Evolutionary conservation across 2,329 filamentous ascomycete species (phyloP), one percentile per base, ranked within the genome.

Genomic region (Clarireedia homoeocarpa): DNA sequence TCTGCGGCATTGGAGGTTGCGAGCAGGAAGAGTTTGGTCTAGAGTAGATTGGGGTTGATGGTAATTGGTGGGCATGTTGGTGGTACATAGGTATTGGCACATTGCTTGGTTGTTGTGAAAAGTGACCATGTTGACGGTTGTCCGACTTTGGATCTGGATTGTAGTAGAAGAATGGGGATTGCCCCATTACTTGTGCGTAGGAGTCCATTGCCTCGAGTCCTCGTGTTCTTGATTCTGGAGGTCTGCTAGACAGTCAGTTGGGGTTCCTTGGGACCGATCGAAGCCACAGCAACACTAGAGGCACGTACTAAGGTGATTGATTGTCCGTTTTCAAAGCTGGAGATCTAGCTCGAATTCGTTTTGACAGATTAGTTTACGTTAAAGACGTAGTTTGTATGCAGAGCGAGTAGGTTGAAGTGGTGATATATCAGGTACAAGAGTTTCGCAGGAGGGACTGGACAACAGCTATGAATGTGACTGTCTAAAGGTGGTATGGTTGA

Each of bases 81-180:
- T 67, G 78, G 65, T 79, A 82, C 70, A 81, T 75, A 60, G 72
- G 72, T 68, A 76, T 73, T 64, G 77, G 77, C 64, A 70, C 72
- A 72, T 67, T 62, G 46, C 53, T 74, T 70, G 75, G 79, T 57
- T 80, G 78, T 59, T 83, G 80, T 62, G 84, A 81, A 76, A 90
- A 91, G 73, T 89, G 85, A 54, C 83, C 83, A 73, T 91, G 86
- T 69, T 88, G 86, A 67, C 85, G 80, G 67, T 80, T 80, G 70
- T 91, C 86, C 61, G 83, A 77, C 71, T 82, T 84, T 62, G 85
- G 79, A 65, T 94, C 88, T 63, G 87, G 84, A 67, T 83, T 86
- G 77, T 92, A 95, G 79, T 91, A 94, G 80, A 88, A 91, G 78
- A 91, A 95, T 58, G 88, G 77, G 63, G 85, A 82, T 74, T 88